Conservation (phyloP, 2,329 filamentous ascomycete genomes). For the Colletotrichum sansevieriae region DNA sequence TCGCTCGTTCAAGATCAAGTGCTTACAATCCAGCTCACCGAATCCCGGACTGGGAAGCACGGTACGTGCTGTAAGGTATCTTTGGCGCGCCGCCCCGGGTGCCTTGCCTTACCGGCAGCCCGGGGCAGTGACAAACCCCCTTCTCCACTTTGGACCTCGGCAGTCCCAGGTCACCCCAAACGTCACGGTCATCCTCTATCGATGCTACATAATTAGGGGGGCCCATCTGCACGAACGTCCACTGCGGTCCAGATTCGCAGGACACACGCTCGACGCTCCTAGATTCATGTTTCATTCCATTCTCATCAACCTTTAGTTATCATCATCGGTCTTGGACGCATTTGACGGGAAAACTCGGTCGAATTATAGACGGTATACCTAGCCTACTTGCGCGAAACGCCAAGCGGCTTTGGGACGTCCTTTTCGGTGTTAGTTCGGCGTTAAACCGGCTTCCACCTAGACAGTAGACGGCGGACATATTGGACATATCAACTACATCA, state of each 20-base stretch:
- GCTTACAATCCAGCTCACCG: neutral
- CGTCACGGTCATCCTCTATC: neutral
- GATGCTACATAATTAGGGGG: constrained; percentile 34
- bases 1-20: neutral
- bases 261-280: neutral
- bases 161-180: constrained; percentile 18
- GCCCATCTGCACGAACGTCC: neutral
- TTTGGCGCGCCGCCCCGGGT: neutral
- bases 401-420: neutral
- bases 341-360: too few relatives aligned
- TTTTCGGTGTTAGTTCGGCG: neutral
- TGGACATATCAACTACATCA: too few relatives aligned
- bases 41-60: constrained; percentile 12
- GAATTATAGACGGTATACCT: neutral
- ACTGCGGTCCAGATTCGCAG: constrained; percentile 14
- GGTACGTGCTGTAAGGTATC: neutral
- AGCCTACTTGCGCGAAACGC: neutral
- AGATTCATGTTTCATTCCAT: neutral
- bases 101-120: constrained; percentile 14
- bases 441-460: neutral
- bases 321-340: too few relatives aligned
- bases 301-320: neutral
- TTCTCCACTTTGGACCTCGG: constrained; percentile 39
- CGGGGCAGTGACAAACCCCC: constrained; percentile 14
- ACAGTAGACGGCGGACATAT: neutral